phyloP scores from a whole-genome alignment of 768 basidiomycete genomes.

The Termitomyces sp. region DNA sequence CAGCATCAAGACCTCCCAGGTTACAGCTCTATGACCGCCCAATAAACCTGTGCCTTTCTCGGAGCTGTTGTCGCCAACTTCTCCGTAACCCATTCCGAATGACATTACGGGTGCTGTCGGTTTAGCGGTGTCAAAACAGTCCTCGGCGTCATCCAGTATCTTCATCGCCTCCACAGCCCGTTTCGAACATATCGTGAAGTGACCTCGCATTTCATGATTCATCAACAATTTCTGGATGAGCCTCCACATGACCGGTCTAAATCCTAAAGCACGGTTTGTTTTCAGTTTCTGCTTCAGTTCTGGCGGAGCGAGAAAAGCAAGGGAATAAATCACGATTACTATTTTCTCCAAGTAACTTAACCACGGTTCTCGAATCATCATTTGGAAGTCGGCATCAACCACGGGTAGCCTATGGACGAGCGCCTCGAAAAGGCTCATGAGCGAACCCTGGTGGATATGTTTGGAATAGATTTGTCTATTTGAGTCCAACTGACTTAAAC shows the following conservation, averaged over 20 bases:
- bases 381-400: constrained; percentile 65
- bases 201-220: constrained; percentile 45
- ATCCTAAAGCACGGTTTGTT: constrained; percentile 57
- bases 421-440: constrained; percentile 60
- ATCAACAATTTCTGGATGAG: constrained; percentile 61
- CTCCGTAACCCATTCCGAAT: constrained; percentile 85
- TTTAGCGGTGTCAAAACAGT: constrained; percentile 66
- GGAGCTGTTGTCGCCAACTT: constrained; percentile 54
- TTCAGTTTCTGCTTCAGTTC: constrained; percentile 69
- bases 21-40: constrained; percentile 63
- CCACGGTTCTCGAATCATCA: constrained; percentile 61
- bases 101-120: constrained; percentile 54
- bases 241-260: constrained; percentile 64
- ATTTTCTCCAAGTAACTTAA: constrained; percentile 75
- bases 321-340: constrained; percentile 78
- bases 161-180: constrained; percentile 76
- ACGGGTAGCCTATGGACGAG: constrained; percentile 85
- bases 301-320: constrained; percentile 79
- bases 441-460: constrained; percentile 48
- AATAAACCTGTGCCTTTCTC: constrained; percentile 75
- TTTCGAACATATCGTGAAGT: constrained; percentile 50
- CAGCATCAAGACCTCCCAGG: constrained; percentile 68
- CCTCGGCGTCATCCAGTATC: constrained; percentile 68
- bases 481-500: constrained; percentile 65
- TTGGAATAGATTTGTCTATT: constrained; percentile 72